phyloP scores from a whole-genome alignment of 2,329 filamentous ascomycete species.

The Xylariomycetidae sp. region DNA sequence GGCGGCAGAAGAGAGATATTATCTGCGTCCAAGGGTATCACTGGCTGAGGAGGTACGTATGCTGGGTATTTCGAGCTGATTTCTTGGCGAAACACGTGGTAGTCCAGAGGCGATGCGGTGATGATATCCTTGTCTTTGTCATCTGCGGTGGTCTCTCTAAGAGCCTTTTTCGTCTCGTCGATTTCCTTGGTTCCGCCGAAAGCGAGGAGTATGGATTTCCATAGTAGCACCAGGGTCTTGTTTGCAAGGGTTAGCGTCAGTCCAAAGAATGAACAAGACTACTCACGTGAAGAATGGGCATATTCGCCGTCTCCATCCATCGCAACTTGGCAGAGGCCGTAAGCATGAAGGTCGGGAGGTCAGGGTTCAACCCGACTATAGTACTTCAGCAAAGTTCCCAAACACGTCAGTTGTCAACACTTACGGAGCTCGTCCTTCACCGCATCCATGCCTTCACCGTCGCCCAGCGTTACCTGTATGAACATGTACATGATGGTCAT shows the following conservation, averaged over 20 bases:
- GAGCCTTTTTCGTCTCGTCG: constrained; percentile 64
- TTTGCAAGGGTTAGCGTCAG: constrained; percentile 1
- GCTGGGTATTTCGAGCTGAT: constrained; percentile 97
- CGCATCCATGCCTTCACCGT: constrained; percentile 40
- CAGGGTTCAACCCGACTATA: constrained; percentile 54
- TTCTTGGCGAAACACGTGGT: constrained; percentile 93
- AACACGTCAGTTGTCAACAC: constrained; percentile 18
- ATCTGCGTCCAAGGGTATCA: constrained; percentile 81
- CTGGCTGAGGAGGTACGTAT: constrained; percentile 80
- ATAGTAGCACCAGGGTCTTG: constrained; percentile 73
- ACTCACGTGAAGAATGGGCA: constrained; percentile 58
- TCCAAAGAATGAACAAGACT: background rate
- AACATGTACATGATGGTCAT: constrained; percentile 58
- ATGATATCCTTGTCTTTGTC: constrained; percentile 70
- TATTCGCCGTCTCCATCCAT: constrained; percentile 30
- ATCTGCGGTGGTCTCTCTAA: constrained; percentile 54
- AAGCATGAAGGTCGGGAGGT: constrained; percentile 66
- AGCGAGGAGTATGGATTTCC: constrained; percentile 83
- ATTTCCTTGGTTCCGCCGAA: constrained; percentile 77
- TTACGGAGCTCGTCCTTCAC: constrained; percentile 46
- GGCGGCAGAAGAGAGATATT: constrained; percentile 88
- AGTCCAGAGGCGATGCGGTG: constrained; percentile 89
- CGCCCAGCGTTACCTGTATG: constrained; percentile 50
- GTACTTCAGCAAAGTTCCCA: constrained; percentile 14
- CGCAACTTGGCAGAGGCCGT: constrained; percentile 61